Evolutionary conservation across 768 basidiomycete genomes (phyloP), one percentile per base, ranked within the genome.

Genomic region (Plicaturopsis crispa): DNA sequence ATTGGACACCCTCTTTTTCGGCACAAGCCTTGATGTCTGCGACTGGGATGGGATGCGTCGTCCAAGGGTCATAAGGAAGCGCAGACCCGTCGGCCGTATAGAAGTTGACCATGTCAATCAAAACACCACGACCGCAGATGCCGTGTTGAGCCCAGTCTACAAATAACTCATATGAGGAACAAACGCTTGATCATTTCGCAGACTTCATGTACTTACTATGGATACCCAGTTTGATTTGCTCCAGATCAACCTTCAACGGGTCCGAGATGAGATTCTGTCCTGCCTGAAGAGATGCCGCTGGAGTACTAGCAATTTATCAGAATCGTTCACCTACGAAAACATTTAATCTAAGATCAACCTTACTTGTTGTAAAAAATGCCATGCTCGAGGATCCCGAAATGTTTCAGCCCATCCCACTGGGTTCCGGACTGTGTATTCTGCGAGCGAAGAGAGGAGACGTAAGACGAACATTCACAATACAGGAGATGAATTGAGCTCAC

Each of bases 351-450:
- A 12, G 33, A 21, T 18, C 4, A 30, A 31, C 48, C 50, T 31
- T 45, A 78, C 78, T 79, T 76, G 57, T 80, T 75, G 53, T 81
- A 82, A 50, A 75, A 79, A 16, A 79, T 60, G 3, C 62, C 63
- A 44, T 80, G 69, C 12, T 72, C 66, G 0, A 54, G 34, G 30
- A 81, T 42, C 3, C 76, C 76, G 48, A 66, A 76, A 46, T 82
- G 78, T 42, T 70, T 65, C 51, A 81, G 39, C 6, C 80, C 78
- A 46, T 83, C 80, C 80, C 80, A 81, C 47, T 84, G 80, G 4
- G 77, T 68, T 6, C 80, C 78, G 0, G 78, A 79, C 58, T 83
- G 81, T 0, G 80, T 79, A 45, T 84, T 82, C 80, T 82, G 48
- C 6, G 36, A n/a, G 41, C 16, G 23, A 31, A 11, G 26, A 30